Base-by-base conservation (phyloP, 2,329 filamentous ascomycete genomes). In the Cytospora mali region DNA sequence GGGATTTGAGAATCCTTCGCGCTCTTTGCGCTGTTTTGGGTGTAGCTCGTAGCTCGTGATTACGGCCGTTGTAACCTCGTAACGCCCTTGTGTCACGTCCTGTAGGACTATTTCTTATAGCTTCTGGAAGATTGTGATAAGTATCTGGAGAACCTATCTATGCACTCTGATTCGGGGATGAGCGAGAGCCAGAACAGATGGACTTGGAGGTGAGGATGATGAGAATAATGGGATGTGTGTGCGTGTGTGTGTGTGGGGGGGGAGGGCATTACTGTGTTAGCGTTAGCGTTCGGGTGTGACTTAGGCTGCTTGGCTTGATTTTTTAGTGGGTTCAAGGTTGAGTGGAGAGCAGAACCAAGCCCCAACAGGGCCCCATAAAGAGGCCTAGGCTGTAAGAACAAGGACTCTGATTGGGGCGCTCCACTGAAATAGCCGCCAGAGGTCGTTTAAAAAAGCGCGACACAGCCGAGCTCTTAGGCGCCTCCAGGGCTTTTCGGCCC, bases 1-100 rank as follows among this genome's bases (percentile, higher is more conserved):
- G 50, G 58, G 50, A 54, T 60, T 31, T 48, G 50, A 42, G 1
- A 49, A 60, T 60, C 58, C 58, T 60, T 60, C 50, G 58, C 58
- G 58, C 35, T 39, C 35, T 18, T n/a, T 18, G 14, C n/a, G 35
- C 39, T 54, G 50, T 49, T 49, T 60, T 54, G 33, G 50, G 58
- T 54, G 42, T 46, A 46, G 42, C 42, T 46, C 23, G 5, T n/a
- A 46, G 42, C 42, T 46, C 42, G 42, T 46, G 42, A 46, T 46
- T 46, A 11, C n/a, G 42, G n/a, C 42, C 42, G 42, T 46, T 46
- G 42, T 23, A 46, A 46, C 42, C 42, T 46, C 42, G 42, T 46
- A 46, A 46, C 10, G 42, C 42, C 21, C 42, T 21, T 46, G n/a
- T 46, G n/a, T 46, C 42, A 21, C 21, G n/a, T n/a, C 21, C 5